Evolutionary conservation across 352 stramenopile species (phyloP), one percentile per base, ranked within the genome.

Genomic region (Pythium utonaiense): DNA sequence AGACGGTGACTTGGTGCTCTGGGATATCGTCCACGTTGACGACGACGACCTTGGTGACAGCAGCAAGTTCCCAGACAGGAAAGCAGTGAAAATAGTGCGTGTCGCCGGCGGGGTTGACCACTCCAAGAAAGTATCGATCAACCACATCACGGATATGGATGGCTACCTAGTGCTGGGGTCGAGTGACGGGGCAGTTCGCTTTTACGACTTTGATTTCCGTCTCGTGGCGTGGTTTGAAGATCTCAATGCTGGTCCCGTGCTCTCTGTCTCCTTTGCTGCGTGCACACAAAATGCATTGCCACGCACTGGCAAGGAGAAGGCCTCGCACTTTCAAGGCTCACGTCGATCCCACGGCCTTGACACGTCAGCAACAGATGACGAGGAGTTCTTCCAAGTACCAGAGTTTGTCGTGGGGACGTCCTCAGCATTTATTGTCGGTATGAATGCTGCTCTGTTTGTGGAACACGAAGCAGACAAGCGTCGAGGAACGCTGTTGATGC

Each of bases 171-270:
- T 97, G 31, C 66, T 97, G 21, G 93, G 85, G 9, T 91, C 83
- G 12, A 89, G 75, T 31, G 93, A 98, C 57, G 93, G 93, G 21
- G 80, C 82, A 8, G 88, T 98, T 16, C 83, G 93, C 7, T 96
- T 98, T 67, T 98, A 96, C 63, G 92, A 98, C 73, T 95, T 95
- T 68, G 87, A 94, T 49, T 96, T 98, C 44, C 85, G 93, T 25
- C 78, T 98, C 17, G 78, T 96, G 24, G 88, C 92, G 14, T 98
- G 92, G 91, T 98, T 95, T 55, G 93, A 98, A 66, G 92, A 98
- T 57, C 79, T 98, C 31, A 91, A 95, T 52, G 91, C 91, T 28
- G 93, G 93, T 0, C 69, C 87, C 0, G 76, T 98, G 47, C 91
- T 72, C 6, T 95, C 84, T 30, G 73, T 98, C 16, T 97, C 90